Conservation (phyloP, 2,329 filamentous ascomycete species). For the Colletotrichum somersetense region DNA sequence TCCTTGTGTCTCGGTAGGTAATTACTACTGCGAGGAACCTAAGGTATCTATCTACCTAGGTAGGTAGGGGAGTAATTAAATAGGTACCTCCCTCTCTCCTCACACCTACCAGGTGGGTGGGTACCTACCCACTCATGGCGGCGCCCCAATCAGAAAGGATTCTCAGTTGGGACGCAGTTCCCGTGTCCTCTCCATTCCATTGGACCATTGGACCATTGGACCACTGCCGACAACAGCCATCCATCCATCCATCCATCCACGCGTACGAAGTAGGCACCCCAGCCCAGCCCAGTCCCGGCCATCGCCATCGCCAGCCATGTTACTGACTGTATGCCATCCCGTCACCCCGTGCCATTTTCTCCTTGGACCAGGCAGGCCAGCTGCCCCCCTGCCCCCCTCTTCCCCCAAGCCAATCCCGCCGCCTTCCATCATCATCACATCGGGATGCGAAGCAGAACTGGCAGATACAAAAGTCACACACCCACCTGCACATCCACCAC, state of each 20-base stretch:
- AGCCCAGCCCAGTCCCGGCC: background rate
- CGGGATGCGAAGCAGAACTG: background rate
- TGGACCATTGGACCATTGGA: background rate
- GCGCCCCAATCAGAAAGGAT: background rate
- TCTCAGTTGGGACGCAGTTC: background rate
- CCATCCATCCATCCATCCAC: background rate
- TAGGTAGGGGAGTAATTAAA: no score
- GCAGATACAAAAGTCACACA: background rate
- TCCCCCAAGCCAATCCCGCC: background rate
- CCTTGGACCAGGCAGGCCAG: conserved; percentile 19
- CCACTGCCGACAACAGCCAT: background rate
- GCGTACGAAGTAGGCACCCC: background rate
- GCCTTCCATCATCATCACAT: background rate
- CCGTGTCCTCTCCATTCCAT: background rate
- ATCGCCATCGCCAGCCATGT: background rate
- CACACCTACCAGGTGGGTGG: background rate
- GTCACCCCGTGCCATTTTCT: conserved; percentile 27
- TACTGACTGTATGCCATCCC: background rate
- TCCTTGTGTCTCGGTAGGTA: no score
- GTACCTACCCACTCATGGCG: background rate
- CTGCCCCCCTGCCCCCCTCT: background rate
- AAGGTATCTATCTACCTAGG: no score
- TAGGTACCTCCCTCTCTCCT: background rate
- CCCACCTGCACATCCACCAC: background rate
- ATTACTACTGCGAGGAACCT: no score